Evolutionary conservation across 139 green algal genomes (phyloP).

Genomic region (Pycnococcus provasolii): DNA sequence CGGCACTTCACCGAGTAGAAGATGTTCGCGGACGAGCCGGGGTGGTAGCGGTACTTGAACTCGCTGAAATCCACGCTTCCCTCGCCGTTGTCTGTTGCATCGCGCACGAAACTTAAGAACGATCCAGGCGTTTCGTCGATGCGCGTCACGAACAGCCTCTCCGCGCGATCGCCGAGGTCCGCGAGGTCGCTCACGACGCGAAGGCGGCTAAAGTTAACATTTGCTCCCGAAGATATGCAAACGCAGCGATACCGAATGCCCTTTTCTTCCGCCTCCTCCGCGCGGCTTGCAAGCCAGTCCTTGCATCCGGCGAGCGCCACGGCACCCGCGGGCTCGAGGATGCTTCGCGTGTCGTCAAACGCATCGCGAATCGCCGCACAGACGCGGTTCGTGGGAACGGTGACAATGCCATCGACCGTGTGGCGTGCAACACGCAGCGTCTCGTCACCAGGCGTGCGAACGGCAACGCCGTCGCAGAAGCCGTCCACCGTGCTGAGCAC

Average conservation of each 20-base stretch:
- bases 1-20: constrained; percentile 26
- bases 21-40: constrained; percentile 1
- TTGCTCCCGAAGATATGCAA: constrained; percentile 59
- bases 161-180: constrained; percentile 60
- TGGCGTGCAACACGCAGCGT: constrained; percentile 80
- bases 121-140: constrained; percentile 60
- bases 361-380: constrained; percentile 75
- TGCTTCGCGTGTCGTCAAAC: constrained; percentile 35
- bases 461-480: constrained; percentile 87
- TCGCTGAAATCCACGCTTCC: constrained; percentile 58
- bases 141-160: constrained; percentile 72
- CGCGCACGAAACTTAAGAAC: constrained; percentile 34
- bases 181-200: constrained; percentile 85
- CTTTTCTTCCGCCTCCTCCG: constrained; percentile 33
- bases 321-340: constrained; percentile 77
- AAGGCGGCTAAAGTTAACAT: constrained; percentile 96
- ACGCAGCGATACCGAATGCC: constrained; percentile 30
- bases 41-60: constrained; percentile 82
- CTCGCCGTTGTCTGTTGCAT: constrained; percentile 3
- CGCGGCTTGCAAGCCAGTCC: constrained; percentile 42
- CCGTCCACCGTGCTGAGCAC: constrained; percentile 70
- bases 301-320: constrained; percentile 79
- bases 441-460: constrained; percentile 75
- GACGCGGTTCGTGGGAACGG: constrained; percentile 76
- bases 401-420: constrained; percentile 78